Evolutionary conservation across 2,329 filamentous ascomycete genomes (phyloP), one percentile per base, ranked within the genome.

Genomic region (Alternaria triticimaculans): DNA sequence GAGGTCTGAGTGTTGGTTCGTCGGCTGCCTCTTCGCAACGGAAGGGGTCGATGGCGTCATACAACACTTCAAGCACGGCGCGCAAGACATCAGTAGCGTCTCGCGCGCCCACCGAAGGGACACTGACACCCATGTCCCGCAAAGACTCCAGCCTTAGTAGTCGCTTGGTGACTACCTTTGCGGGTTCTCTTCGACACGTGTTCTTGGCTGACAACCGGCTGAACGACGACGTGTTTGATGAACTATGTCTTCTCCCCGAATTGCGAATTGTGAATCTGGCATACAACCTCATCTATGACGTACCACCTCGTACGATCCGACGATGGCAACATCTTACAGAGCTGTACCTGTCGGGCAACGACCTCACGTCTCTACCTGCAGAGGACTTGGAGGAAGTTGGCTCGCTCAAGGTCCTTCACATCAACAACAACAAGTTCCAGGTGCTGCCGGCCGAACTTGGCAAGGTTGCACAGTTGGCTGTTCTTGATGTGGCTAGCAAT

Each of bases 391-490:
- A 97, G 80, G 93, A 97, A 76, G 90, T 92, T 63, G 94, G 92
- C 74, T 88, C 93, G 55, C 85, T 99, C 43, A 94, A 96, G 78
- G 89, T 96, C 5, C 87, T 99, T 7, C 94, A 98, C 78, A 92
- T 99, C 82, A 99, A 99, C 82, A 92, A 91, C 77, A 99, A 99
- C 83, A 96, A 97, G 77, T 99, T 99, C 78, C 97, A 97, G 72
- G 96, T 97, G 33, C 85, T 99, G 20, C 96, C 96, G 3, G 96
- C 96, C 9, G 96, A 99, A 77, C 90, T 99, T 53, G 96, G 94
- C 65, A 93, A 97, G 79, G 93, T 97, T 48, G 92, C 94, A 81
- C 96, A 96, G 80, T 87, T 99, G 25, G 90, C 94, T 6, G 91
- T 97, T 54, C 85, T 99, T 55, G 96, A 99, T 80, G 96, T 96